Base-by-base conservation (phyloP, 2,329 filamentous ascomycete genomes). In the Camillea tinctor region DNA sequence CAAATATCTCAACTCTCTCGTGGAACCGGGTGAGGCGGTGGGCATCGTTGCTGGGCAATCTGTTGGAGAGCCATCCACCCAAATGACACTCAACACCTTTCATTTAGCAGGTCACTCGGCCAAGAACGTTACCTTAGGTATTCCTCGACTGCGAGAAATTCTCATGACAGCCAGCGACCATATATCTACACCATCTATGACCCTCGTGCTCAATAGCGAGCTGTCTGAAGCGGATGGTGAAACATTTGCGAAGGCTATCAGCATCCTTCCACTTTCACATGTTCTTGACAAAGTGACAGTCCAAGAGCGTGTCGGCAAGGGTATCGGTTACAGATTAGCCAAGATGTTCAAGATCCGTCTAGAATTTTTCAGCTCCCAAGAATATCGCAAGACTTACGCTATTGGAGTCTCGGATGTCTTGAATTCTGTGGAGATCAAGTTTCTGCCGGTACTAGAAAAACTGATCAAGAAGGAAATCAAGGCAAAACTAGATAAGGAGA, bases 31-130 rank as follows among this genome's bases (percentile, higher is more conserved):
- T 52, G 96, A 99, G 79, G 94, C 95, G 23, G 93, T 99, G 23
- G 95, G 95, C 66, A 96, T 99, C 64, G 92, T 99, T 60, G 96
- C 96, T 55, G 93, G 93, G 9, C 95, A 99, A 77, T 98, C 94
- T 30, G 88, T 99, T 50, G 95, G 95, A 73, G 96, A 99, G 73
- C 95, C 96, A 8, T 97, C 93, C 2, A 99, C 95, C 11, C 95
- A 99, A 76, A 99, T 99, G 96, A 99, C 96, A 7, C 81, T 99
- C 58, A 99, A 99, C 79, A 99, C 96, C 24, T 99, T 99, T 86
- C 95, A 99, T 84, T 91, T 99, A 85, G 95, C 95, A 76, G 95
- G 95, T 72, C 94, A 98, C 81, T 93, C 95, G 20, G 90, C 95
- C 26, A 98, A 97, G 83, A 99, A 99, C 84, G 96, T 99, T 73